These are phyloP conservation scores for Saksenaea vasiformis DNA, from an alignment of 371 early-diverging fungal species.

Conservation along the genomic window DNA sequence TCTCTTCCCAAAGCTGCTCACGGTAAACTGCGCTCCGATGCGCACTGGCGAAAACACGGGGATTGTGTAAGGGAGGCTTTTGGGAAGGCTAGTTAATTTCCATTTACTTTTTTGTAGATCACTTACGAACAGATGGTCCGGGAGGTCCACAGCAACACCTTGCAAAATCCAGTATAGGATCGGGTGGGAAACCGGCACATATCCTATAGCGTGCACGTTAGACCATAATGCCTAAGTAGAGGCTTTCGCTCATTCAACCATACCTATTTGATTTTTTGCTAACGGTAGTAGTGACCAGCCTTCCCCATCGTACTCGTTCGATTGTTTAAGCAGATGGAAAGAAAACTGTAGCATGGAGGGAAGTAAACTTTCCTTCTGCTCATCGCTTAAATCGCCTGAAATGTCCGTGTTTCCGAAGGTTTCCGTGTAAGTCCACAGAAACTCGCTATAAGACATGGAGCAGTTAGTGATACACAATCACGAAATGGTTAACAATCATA, in stretches of 20 bases:
- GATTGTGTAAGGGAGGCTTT: not conserved
- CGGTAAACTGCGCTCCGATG: not conserved
- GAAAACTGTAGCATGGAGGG: too few species aligned
- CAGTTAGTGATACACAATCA: not conserved
- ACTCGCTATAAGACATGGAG: not conserved
- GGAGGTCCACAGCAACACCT: not conserved
- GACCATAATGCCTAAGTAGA: too few species aligned
- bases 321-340: not conserved
- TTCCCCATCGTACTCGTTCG: not conserved
- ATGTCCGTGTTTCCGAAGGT: not conserved
- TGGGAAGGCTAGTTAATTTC: not conserved
- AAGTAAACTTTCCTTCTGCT: too few species aligned
- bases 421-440: not conserved
- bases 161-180: not conserved
- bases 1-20: too few species aligned
- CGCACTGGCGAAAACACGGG: not conserved
- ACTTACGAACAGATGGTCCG: too few species aligned
- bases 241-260: too few species aligned
- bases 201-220: too few species aligned
- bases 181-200: too few species aligned
- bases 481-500: too few species aligned
- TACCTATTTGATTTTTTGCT: too few species aligned
- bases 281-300: not conserved
- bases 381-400: too few species aligned
- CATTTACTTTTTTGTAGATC: too few species aligned